Conservation (phyloP, 1,284 basidiomycete genomes). For the Prillingera fragicola region DNA sequence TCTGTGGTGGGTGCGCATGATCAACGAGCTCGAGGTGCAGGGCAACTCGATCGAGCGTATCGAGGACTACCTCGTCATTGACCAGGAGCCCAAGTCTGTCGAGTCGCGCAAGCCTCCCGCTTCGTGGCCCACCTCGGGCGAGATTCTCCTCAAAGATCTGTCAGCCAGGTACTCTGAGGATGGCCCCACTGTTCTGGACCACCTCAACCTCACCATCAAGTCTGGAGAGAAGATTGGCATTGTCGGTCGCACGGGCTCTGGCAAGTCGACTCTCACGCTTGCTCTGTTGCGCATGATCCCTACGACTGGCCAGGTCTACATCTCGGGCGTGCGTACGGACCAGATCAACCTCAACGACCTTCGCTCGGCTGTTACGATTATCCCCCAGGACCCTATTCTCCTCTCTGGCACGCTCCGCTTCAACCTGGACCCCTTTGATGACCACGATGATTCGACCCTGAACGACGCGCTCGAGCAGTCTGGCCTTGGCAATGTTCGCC, state of each 20-base stretch:
- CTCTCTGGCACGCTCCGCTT: constrained; percentile 72
- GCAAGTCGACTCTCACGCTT: constrained; percentile 56
- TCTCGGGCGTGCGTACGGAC: constrained; percentile 46
- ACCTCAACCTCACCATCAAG: constrained; percentile 56
- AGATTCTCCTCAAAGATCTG: constrained; percentile 57
- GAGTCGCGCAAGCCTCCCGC: constrained; percentile 60
- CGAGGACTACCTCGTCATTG: constrained; percentile 63
- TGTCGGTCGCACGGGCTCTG: constrained; percentile 66
- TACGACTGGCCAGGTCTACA: constrained; percentile 54
- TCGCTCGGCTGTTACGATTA: constrained; percentile 55
- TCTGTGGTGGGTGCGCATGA: constrained; percentile 38
- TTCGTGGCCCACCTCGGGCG: constrained; percentile 70
- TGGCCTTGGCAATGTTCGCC: constrained; percentile 42
- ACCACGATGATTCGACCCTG: constrained; percentile 61
- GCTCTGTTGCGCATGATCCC: constrained; percentile 53
- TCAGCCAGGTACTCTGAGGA: constrained; percentile 46
- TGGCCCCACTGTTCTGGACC: constrained; percentile 54
- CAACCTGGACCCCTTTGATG: constrained; percentile 69
- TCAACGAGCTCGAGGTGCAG: constrained; percentile 49
- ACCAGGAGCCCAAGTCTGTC: constrained; percentile 60
- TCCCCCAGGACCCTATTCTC: constrained; percentile 58
- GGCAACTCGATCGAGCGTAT: constrained; percentile 62
- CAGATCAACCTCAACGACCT: constrained; percentile 60
- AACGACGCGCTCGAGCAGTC: constrained; percentile 52
- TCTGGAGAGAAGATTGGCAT: constrained; percentile 61